A percentile compares a stretch with the other conserved stretches of the same genome.
phyloP scores from a whole-genome alignment of 1,284 basidiomycete genomes.

The Exobasidium cylindrosporum region DNA sequence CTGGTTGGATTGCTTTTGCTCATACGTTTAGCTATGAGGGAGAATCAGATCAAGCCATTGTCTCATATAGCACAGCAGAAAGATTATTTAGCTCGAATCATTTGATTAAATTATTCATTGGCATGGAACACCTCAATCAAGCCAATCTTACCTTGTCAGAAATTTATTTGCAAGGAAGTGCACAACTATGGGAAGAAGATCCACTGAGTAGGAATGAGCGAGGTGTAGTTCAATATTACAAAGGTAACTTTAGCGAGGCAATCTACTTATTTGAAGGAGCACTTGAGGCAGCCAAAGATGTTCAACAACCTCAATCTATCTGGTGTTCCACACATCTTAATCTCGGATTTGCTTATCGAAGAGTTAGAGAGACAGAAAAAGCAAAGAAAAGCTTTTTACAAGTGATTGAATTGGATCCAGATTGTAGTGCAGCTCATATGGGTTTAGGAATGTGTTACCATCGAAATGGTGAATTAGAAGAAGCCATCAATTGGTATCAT shows the following conservation, averaged over 20 bases:
- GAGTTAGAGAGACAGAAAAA: conserved; percentile 15
- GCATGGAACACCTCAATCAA: conserved; percentile 93
- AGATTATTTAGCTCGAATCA: conserved; percentile 91
- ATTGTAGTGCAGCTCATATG: conserved; percentile 35
- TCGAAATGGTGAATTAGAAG: conserved; percentile 31
- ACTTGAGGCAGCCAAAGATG: conserved; percentile 64
- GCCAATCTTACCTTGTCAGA: conserved; percentile 78
- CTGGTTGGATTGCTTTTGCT: conserved; percentile 95
- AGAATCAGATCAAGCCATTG: conserved; percentile 93
- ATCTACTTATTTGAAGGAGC: conserved; percentile 54
- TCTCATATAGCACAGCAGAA: conserved; percentile 93
- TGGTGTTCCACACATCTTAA: conserved; percentile 81
- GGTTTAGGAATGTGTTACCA: conserved; percentile 46
- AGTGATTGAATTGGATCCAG: conserved; percentile 44
- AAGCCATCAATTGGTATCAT: conserved; percentile 44
- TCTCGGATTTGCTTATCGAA: conserved; percentile 29
- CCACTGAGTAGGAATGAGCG: conserved; percentile 87
- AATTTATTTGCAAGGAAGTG: conserved; percentile 79
- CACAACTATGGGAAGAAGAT: conserved; percentile 76
- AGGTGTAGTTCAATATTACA: conserved; percentile 86
- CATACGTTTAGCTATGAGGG: conserved; percentile 96
- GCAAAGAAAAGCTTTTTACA: conserved; percentile 28
- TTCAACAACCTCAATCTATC: conserved; percentile 75
- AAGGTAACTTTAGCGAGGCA: conserved; percentile 73
- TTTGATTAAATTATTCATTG: conserved; percentile 88